Percentiles rank a stretch among this genome's conserved stretches.
Evolutionary conservation across 2,329 filamentous ascomycete genomes (phyloP).

Genomic region (Fusarium chuoi): DNA sequence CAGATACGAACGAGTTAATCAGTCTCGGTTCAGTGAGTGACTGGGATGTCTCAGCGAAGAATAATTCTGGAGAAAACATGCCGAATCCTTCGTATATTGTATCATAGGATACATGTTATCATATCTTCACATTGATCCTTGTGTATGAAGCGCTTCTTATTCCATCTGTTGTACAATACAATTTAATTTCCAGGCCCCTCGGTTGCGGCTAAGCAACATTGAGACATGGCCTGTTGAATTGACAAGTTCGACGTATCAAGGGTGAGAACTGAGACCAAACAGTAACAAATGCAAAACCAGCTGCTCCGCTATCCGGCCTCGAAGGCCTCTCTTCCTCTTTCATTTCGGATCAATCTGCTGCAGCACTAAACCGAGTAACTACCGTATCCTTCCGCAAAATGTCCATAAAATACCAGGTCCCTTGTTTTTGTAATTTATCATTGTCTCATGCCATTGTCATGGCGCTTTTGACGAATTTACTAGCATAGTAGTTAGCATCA

Average conservation of each 20-base stretch:
- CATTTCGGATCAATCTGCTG: slow-evolving; percentile 36
- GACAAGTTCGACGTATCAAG: slow-evolving; percentile 5
- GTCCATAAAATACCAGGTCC: slow-evolving; percentile 20
- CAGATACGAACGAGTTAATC: neutral
- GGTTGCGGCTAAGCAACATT: neutral
- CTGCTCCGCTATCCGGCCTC: slow-evolving; percentile 34
- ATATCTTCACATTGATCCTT: neutral
- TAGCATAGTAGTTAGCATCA: slow-evolving; percentile 22
- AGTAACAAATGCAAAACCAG: slow-evolving; percentile 42
- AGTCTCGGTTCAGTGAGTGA: neutral
- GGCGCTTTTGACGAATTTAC: slow-evolving; percentile 16
- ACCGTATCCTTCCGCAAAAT: slow-evolving; percentile 22
- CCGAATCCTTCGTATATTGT: neutral
- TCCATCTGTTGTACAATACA: slow-evolving; percentile 42
- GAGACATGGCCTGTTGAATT: neutral
- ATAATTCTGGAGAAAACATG: neutral
- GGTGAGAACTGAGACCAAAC: slow-evolving; percentile 34
- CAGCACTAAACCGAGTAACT: slow-evolving; percentile 29
- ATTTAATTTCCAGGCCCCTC: neutral
- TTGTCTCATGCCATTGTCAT: slow-evolving; percentile 1
- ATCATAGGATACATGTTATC: neutral
- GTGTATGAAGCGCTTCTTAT: slow-evolving; percentile 20
- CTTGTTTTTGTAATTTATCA: slow-evolving; percentile 40
- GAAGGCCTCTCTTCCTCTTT: slow-evolving; percentile 17
- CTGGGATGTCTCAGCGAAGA: neutral